These are phyloP conservation scores for Penicillium simplicissimum DNA, from an alignment of 495 filamentous ascomycete species.

Conservation along the genomic window DNA sequence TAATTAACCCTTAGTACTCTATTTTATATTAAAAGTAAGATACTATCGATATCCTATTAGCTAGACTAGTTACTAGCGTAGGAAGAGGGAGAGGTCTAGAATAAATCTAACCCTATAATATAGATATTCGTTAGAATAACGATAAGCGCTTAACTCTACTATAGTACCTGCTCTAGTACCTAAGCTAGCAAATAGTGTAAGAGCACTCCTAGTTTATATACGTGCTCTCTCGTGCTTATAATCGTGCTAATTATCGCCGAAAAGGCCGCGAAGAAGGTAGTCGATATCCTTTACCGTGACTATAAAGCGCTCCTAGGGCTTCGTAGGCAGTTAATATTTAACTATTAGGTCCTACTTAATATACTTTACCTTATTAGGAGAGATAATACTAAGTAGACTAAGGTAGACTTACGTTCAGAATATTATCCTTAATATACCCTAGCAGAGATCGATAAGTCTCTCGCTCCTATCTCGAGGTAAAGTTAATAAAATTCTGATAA, in stretches of 20 bases:
- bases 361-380: neutral
- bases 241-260: slow-evolving; percentile 14
- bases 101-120: no score
- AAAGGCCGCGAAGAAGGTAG: neutral
- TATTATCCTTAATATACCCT: neutral
- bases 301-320: neutral
- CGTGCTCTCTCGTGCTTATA: slow-evolving; percentile 17
- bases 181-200: slow-evolving; percentile 23
- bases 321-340: neutral
- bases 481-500: slow-evolving; percentile 14
- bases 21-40: neutral
- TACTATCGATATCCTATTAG: neutral
- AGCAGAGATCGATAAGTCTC: neutral
- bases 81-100: no score
- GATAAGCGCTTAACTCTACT: slow-evolving; percentile 26
- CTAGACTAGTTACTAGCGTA: no score
- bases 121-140: slow-evolving; percentile 15
- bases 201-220: slow-evolving; percentile 20
- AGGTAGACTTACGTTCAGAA: neutral
- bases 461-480: slow-evolving; percentile 13
- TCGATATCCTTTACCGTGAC: neutral
- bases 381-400: neutral
- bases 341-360: neutral
- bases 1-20: neutral
- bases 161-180: slow-evolving; percentile 23